These are phyloP conservation scores for Fistulinella cinereoalba DNA, from an alignment of 1,284 basidiomycete species.

Conservation along the genomic window DNA sequence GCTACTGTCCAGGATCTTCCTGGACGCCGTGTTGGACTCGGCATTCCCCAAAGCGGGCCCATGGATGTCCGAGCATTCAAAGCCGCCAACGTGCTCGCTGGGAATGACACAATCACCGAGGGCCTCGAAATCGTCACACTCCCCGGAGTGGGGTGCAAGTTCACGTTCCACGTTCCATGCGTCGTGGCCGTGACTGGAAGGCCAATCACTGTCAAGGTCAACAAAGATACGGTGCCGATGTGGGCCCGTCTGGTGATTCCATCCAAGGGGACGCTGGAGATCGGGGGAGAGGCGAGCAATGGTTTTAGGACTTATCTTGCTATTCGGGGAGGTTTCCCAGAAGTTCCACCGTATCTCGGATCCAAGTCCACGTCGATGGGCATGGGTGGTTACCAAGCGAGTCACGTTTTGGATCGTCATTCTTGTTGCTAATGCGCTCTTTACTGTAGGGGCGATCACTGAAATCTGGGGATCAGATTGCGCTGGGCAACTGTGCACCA, in stretches of 20 bases:
- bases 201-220: conserved; percentile 41
- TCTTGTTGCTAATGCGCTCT: background rate
- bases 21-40: conserved; percentile 53
- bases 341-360: conserved; percentile 55
- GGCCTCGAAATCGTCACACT: conserved; percentile 55
- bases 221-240: conserved; percentile 41
- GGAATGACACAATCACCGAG: conserved; percentile 54
- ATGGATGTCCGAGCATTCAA: conserved; percentile 63
- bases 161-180: conserved; percentile 48
- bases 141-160: conserved; percentile 36
- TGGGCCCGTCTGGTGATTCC: conserved; percentile 53
- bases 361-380: conserved; percentile 64
- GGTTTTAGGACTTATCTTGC: conserved; percentile 60
- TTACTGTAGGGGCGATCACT: conserved; percentile 50
- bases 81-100: conserved; percentile 59
- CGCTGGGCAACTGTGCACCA: conserved; percentile 35
- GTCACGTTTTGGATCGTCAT: conserved; percentile 3
- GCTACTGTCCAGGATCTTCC: conserved; percentile 66
- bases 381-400: conserved; percentile 57
- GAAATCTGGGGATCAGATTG: conserved; percentile 44
- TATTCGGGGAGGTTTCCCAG: conserved; percentile 60
- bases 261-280: conserved; percentile 41
- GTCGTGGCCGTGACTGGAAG: conserved; percentile 62
- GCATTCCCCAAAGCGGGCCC: conserved; percentile 67
- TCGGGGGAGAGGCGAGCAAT: conserved; percentile 28